These are phyloP conservation scores for Zygosaccharomyces lentus DNA, from an alignment of 805 yeast genomes.

Conservation along the genomic window DNA sequence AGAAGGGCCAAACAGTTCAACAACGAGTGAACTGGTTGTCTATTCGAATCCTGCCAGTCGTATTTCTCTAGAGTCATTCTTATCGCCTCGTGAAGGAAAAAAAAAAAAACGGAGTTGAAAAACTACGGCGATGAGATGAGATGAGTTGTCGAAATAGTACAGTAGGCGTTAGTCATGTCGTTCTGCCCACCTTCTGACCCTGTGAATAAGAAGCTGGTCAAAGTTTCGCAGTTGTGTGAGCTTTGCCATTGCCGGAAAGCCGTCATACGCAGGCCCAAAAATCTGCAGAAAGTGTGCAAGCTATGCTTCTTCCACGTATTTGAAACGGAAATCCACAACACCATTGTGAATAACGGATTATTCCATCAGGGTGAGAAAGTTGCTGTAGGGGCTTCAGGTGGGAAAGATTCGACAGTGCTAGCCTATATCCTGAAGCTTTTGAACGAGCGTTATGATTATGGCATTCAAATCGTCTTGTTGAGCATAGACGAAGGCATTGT, in stretches of 20 bases:
- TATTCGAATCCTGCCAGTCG: slow-evolving; percentile 3
- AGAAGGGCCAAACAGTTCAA: slow-evolving; percentile 50
- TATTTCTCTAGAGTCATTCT: background rate
- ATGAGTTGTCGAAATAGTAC: background rate
- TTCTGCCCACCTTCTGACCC: slow-evolving; percentile 36
- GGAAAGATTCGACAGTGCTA: slow-evolving; percentile 94
- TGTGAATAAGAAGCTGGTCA: slow-evolving; percentile 27
- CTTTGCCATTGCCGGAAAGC: slow-evolving; percentile 80
- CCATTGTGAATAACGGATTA: slow-evolving; percentile 65
- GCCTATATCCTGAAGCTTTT: slow-evolving; percentile 83
- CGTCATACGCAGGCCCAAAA: slow-evolving; percentile 86
- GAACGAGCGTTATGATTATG: slow-evolving; percentile 85
- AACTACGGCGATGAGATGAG: slow-evolving; percentile 8
- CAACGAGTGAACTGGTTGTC: slow-evolving; percentile 10
- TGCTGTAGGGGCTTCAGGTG: slow-evolving; percentile 98
- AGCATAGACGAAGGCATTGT: slow-evolving; percentile 96
- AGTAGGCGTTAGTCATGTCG: slow-evolving; percentile 10
- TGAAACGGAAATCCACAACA: slow-evolving; percentile 92
- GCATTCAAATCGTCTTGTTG: slow-evolving; percentile 74
- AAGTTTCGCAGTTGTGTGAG: slow-evolving; percentile 60
- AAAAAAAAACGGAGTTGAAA: slow-evolving; percentile 5
- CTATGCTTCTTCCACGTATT: slow-evolving; percentile 85
- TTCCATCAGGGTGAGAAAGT: slow-evolving; percentile 80
- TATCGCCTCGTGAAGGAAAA: background rate
- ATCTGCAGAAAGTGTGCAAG: slow-evolving; percentile 83